Percentiles rank a stretch among this genome's conserved stretches.
phyloP scores from a whole-genome alignment of 2,329 filamentous ascomycete genomes.

The Botryosphaeria dothidea region DNA sequence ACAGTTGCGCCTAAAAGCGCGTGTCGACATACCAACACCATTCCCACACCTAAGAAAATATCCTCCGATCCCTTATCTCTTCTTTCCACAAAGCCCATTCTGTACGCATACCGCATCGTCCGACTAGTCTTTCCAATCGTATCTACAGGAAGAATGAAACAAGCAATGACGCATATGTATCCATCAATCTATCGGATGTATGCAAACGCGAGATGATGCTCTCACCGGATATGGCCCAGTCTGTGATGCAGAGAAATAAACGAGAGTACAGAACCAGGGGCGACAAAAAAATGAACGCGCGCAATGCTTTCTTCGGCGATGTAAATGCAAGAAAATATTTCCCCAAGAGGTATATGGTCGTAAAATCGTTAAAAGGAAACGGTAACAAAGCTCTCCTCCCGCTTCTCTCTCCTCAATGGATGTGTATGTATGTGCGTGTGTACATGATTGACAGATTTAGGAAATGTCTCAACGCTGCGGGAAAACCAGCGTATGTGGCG shows the following conservation, averaged over 20 bases:
- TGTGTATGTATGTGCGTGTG: not conserved
- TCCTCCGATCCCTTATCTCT: too few relatives aligned
- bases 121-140: too few relatives aligned
- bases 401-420: not conserved
- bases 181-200: not conserved
- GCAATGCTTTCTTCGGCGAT: not conserved
- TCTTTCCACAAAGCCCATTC: too few relatives aligned
- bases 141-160: too few relatives aligned
- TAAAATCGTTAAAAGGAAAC: not conserved
- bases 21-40: too few relatives aligned
- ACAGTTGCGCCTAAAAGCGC: too few relatives aligned
- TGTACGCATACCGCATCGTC: too few relatives aligned
- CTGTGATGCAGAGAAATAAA: not conserved
- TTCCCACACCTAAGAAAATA: too few relatives aligned
- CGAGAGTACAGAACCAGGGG: not conserved
- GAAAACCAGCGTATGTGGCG: not conserved
- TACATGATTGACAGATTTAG: not conserved
- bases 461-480: slow-evolving; percentile 3
- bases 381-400: not conserved
- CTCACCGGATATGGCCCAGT: not conserved
- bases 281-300: not conserved
- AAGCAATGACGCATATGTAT: not conserved
- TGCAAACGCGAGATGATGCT: not conserved
- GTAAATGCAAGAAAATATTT: not conserved
- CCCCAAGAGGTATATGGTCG: slow-evolving; percentile 12